Base-by-base conservation (phyloP, 1,139 yeast species). In the Geotrichum australiense region DNA sequence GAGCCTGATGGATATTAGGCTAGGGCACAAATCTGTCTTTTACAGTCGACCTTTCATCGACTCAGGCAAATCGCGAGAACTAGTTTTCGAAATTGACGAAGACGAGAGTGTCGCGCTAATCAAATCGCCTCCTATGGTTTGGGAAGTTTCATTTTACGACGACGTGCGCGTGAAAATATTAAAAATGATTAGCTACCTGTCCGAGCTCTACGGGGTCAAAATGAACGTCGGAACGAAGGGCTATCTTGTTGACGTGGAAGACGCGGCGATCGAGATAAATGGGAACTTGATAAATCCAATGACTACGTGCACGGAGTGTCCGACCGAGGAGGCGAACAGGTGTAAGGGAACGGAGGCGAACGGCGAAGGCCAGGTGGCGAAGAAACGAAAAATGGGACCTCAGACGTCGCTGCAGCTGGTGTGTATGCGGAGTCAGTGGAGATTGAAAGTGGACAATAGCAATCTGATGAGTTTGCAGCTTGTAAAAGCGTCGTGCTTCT, bases 31-130 rank as follows among this genome's bases (percentile, higher is more conserved):
- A 35, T 34, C 43, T 28, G 34, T 24, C 19, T 30, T 41, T 35
- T 82, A 83, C 58, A 64, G 70, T 37, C 65, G 93, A 39, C 91
- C 91, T 0, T 74, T 59, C 53, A 61, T 78, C 5, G 80, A 74
- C 51, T 26, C 18, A 5, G 23, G 22, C n/a, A 66, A 65, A 39
- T 65, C 69, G 0, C 59, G 89, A 37, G 70, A 65, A 18, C 61
- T 84, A 42, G 60, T 79, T 1, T 58, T 82, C 33, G 86, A 83
- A 56, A 59, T 80, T 12, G 70, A 71, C 16, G 47, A 48, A 8
- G 53, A 48, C 20, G 45, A 41, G 22, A 19, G 16, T 31, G 41
- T 22, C 3, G 45, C 45, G 11, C 24, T 41, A n/a, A 37, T 41
- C 26, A 41, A 41, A 26, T 25, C 35, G 7, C 45, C 45, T 21